phyloP scores from a whole-genome alignment of 306 rosid genomes.

The Cicer bijugum region DNA sequence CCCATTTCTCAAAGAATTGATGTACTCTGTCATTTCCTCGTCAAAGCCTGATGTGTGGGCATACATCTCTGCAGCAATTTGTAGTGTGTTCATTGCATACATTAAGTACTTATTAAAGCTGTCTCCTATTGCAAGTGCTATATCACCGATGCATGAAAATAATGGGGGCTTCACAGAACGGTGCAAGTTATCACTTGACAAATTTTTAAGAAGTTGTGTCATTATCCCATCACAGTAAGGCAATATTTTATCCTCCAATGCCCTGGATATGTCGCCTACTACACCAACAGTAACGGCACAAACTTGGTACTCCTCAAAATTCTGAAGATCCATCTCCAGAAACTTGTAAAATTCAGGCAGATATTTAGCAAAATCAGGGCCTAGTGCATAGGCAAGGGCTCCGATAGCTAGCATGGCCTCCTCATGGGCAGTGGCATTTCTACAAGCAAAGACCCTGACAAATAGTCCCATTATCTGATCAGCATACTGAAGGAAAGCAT shows the following conservation, averaged over 20 bases:
- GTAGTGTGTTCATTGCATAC: conserved; percentile 93
- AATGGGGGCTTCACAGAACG: conserved; percentile 90
- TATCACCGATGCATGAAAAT: conserved; percentile 90
- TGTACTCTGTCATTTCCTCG: conserved; percentile 82
- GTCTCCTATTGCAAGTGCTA: conserved; percentile 89
- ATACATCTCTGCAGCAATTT: conserved; percentile 82
- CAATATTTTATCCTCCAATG: conserved; percentile 81
- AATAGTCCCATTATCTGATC: conserved; percentile 88
- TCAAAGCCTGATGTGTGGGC: conserved; percentile 73
- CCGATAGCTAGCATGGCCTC: conserved; percentile 99
- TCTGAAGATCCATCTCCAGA: conserved; percentile 86
- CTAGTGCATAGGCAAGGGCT: conserved; percentile 80
- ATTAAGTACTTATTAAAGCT: conserved; percentile 79
- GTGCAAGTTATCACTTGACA: conserved; percentile 86
- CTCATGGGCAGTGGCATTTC: conserved; percentile 94
- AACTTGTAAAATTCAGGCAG: conserved; percentile 80
- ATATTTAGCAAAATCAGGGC: conserved; percentile 80
- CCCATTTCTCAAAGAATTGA: conserved; percentile 86
- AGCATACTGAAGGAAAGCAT: conserved; percentile 71
- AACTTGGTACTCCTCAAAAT: conserved; percentile 92
- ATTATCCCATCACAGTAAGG: conserved; percentile 93
- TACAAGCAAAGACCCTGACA: conserved; percentile 77
- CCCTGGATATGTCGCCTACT: conserved; percentile 93
- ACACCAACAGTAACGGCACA: conserved; percentile 94
- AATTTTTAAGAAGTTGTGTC: conserved; percentile 84